Evolutionary conservation across 257 asterid species (phyloP), one percentile per base, ranked within the genome.

Genomic region (Rauvolfia tetraphylla): DNA sequence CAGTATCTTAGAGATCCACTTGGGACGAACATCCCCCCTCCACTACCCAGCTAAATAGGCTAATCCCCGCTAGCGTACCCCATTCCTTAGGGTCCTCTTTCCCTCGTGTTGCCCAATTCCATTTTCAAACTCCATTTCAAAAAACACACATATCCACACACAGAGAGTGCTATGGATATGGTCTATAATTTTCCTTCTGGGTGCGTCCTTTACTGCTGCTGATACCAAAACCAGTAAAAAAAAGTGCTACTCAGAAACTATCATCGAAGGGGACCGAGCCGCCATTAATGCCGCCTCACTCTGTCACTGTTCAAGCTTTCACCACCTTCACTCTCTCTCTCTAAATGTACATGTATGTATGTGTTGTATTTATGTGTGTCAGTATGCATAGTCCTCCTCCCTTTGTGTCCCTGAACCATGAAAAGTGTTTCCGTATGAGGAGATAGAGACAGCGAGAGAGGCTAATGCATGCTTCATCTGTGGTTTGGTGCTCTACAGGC

Each of bases 51-150:
- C 7, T 33, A 22, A 38, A 13, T 67, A 67, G 72, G 51, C 72
- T 9, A 20, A 3, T 67, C 22, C 51, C 33, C 31, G 29, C 27
- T 67, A 38, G 7, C 51, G 3, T 67, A 51, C 49, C 49, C 51
- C 72, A 23, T 18, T 20, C 48, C 49, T 65, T 66, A 66, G 71
- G 70, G 71, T 78, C 76, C 59, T 78, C 53, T 49, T 53, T 73
- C 75, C 66, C 74, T 5, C 75, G 74, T 61, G 48, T 56, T 57
- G 70, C 75, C 22, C 39, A 20, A 56, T 29, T 57, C 74, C 76
- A 61, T 84, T 86, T 85, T 83, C 83, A 85, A 87, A 86, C 82
- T 81, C 78, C 86, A 72, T 63, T 86, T 88, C 90, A 81, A 87
- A 88, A 79, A 78, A 71, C 62, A 72, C 78, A 61, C 71, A 51